Evolutionary conservation across 1,139 yeast genomes (phyloP).

Genomic region (Yarrowia galli): DNA sequence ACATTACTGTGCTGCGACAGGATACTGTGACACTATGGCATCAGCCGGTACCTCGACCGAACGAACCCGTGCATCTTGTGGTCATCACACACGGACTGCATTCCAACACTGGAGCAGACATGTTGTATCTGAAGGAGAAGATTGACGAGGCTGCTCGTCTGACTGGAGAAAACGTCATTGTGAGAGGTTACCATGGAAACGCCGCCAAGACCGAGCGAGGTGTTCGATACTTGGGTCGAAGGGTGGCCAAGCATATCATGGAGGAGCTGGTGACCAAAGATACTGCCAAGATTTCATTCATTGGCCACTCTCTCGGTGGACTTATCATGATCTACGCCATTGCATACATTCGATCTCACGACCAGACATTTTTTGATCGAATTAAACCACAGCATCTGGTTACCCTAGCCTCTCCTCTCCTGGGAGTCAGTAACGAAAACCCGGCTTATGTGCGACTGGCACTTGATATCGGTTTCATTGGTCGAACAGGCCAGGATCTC

Average conservation of each 20-base stretch:
- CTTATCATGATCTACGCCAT: conserved; percentile 88
- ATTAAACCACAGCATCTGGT: conserved; percentile 83
- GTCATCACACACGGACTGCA: conserved; percentile 90
- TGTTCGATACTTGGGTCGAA: conserved; percentile 79
- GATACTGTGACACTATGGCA: conserved; percentile 83
- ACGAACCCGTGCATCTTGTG: conserved; percentile 71
- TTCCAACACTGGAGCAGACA: conserved; percentile 86
- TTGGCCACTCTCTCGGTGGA: conserved; percentile 95
- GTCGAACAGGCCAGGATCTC: conserved; percentile 91
- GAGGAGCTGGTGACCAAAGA: conserved; percentile 59
- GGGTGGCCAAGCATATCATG: conserved; percentile 79
- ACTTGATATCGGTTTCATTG: conserved; percentile 86
- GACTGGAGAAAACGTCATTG: conserved; percentile 69
- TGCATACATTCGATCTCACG: conserved; percentile 74
- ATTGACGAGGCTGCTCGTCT: conserved; percentile 62
- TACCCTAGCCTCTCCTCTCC: conserved; percentile 83
- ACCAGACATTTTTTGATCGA: conserved; percentile 72
- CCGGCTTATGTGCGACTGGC: conserved; percentile 88
- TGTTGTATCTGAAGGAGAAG: conserved; percentile 84
- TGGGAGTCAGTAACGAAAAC: conserved; percentile 86
- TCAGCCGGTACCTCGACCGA: conserved; percentile 57
- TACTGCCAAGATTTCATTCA: conserved; percentile 73
- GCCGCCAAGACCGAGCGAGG: conserved; percentile 93
- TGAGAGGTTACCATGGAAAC: conserved; percentile 83
- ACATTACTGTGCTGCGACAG: conserved; percentile 55